Percentiles rank a stretch among this genome's conserved stretches.
Conservation (phyloP, 805 yeast genomes). For the Kregervanrija pseudodelftensis region DNA sequence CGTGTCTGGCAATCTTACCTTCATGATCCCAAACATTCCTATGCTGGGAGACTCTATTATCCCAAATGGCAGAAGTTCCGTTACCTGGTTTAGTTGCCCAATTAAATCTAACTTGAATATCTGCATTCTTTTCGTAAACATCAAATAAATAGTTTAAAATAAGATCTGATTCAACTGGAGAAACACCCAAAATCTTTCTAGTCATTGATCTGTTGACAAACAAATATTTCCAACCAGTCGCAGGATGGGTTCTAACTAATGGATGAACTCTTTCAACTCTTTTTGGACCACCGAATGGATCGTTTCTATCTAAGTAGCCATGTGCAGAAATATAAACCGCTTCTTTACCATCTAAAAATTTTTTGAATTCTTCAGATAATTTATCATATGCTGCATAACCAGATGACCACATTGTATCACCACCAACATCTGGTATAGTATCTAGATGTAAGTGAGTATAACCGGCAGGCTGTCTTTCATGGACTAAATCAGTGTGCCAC, state of each 20-base stretch:
- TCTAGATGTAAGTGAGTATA: constrained; percentile 47
- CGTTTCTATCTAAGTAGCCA: constrained; percentile 31
- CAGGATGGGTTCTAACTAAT: constrained; percentile 56
- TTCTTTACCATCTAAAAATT: constrained; percentile 45
- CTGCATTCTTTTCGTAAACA: constrained; percentile 44
- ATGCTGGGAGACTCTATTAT: constrained; percentile 38
- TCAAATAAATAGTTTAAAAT: constrained; percentile 40
- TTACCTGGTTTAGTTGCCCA: constrained; percentile 32
- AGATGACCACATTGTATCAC: constrained; percentile 49
- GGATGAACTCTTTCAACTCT: constrained; percentile 53
- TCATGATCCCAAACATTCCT: constrained; percentile 35
- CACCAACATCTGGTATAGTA: constrained; percentile 43
- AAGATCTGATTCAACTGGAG: constrained; percentile 41
- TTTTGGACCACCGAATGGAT: constrained; percentile 39
- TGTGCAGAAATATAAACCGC: constrained; percentile 38
- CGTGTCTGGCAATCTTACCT: constrained; percentile 38
- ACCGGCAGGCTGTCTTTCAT: constrained; percentile 52
- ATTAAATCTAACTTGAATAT: constrained; percentile 48
- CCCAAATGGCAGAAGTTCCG: constrained; percentile 42
- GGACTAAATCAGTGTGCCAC: constrained; percentile 48
- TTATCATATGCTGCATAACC: constrained; percentile 55
- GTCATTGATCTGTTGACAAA: constrained; percentile 48
- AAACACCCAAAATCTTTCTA: constrained; percentile 43
- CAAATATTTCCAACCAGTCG: constrained; percentile 54
- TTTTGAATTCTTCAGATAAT: constrained; percentile 42